Percentiles rank a stretch among this genome's conserved stretches.
These are phyloP conservation scores for Schoenoplectus tabernaemontani DNA, from an alignment of 202 grass and related monocot genomes.

Conservation along the genomic window DNA sequence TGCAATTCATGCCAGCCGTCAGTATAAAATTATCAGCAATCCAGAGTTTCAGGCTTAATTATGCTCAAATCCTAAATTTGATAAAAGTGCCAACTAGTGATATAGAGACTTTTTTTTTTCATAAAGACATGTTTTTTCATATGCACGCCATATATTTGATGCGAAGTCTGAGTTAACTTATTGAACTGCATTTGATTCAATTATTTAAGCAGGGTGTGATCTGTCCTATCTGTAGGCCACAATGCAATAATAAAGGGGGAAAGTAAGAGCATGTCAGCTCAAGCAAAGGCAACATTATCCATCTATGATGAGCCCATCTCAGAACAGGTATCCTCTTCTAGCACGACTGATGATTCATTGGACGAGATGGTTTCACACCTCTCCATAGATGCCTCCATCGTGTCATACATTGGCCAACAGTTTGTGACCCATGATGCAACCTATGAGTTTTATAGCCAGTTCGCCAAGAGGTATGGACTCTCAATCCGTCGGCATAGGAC, in stretches of 20 bases:
- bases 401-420: slow-evolving; percentile 52
- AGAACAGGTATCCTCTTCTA: slow-evolving; percentile 36
- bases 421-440: slow-evolving; percentile 64
- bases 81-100: too few relatives aligned
- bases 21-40: too few relatives aligned
- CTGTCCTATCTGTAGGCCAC: neutral
- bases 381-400: slow-evolving; percentile 23
- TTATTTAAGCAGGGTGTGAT: too few relatives aligned
- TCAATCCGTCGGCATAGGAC: slow-evolving; percentile 76
- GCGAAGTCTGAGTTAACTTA: neutral
- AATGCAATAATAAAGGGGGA: neutral
- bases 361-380: slow-evolving; percentile 23
- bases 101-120: neutral
- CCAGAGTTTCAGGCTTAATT: neutral
- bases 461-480: slow-evolving; percentile 57
- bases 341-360: slow-evolving; percentile 23
- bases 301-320: slow-evolving; percentile 33
- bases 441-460: slow-evolving; percentile 55
- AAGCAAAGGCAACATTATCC: slow-evolving; percentile 27
- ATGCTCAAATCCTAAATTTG: neutral
- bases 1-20: too few relatives aligned
- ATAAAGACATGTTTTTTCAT: neutral
- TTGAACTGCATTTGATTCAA: neutral
- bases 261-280: slow-evolving; percentile 11
- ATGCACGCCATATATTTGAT: neutral